phyloP scores from a whole-genome alignment of 179 eudicot genomes.

The Heliamphora pulchella region DNA sequence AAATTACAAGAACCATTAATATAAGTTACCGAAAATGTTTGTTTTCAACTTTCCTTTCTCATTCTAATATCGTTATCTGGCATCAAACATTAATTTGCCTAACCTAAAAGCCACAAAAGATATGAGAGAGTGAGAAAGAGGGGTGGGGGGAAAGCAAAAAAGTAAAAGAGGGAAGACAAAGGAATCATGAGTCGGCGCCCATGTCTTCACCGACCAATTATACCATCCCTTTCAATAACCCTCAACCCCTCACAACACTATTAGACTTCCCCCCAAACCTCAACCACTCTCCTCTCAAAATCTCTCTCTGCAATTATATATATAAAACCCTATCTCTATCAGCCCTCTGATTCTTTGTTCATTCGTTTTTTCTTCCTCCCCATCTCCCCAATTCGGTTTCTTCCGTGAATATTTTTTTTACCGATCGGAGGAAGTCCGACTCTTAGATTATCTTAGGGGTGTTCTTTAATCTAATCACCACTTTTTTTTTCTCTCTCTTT shows the following conservation, averaged over 20 bases:
- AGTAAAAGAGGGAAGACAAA: slow-evolving; percentile 14
- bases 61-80: no score
- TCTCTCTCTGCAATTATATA: neutral
- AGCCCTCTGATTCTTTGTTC: neutral
- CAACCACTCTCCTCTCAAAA: neutral
- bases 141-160: neutral
- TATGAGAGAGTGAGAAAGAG: neutral
- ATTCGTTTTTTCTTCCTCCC: neutral
- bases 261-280: neutral
- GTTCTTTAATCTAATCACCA: neutral
- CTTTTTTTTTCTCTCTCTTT: neutral
- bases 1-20: no score
- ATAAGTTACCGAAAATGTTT: no score
- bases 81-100: no score
- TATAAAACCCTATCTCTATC: neutral
- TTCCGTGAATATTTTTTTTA: slow-evolving; percentile 28
- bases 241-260: no score
- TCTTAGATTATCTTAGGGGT: slow-evolving; percentile 12
- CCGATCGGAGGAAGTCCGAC: slow-evolving; percentile 22
- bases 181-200: slow-evolving; percentile 33
- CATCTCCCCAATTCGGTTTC: slow-evolving; percentile 15
- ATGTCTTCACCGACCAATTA: slow-evolving; percentile 33
- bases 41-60: no score
- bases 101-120: neutral
- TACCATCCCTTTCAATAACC: slow-evolving; percentile 16